Evolutionary conservation across 139 green algal genomes (phyloP).

Genomic region (Volvox africanus): DNA sequence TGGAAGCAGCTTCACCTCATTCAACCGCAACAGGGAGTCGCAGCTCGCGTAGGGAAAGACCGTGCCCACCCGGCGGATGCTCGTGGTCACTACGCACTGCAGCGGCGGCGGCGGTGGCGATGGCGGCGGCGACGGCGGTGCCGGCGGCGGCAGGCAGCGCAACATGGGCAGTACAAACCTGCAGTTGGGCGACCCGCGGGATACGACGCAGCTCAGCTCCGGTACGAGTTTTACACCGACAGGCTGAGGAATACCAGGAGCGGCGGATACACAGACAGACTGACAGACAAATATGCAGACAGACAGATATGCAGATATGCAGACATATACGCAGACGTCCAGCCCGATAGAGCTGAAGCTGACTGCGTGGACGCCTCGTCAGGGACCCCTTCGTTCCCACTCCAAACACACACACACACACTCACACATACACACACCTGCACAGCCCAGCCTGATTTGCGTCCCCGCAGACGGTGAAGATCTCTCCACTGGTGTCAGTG

Average conservation of each 20-base stretch:
- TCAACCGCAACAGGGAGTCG: not conserved
- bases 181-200: not conserved
- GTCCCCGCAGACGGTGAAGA: slow-evolving; percentile 16
- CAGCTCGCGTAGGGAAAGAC: not conserved
- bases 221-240: too few relatives aligned
- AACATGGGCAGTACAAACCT: slow-evolving; percentile 1
- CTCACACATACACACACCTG: not conserved
- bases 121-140: not conserved
- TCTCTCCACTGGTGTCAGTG: not conserved
- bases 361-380: too few relatives aligned
- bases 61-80: not conserved
- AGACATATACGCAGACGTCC: too few relatives aligned
- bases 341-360: too few relatives aligned
- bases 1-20: slow-evolving; percentile 1
- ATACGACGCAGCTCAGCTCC: too few relatives aligned
- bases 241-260: too few relatives aligned
- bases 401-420: too few relatives aligned
- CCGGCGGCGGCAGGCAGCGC: slow-evolving; percentile 22
- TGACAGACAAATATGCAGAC: too few relatives aligned
- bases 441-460: not conserved
- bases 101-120: slow-evolving; percentile 3
- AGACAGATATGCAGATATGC: too few relatives aligned
- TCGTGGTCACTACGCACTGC: not conserved
- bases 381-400: too few relatives aligned
- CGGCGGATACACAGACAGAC: too few relatives aligned